Evolutionary conservation across 2,329 filamentous ascomycete genomes (phyloP).

Genomic region (Peltaster fructicola): DNA sequence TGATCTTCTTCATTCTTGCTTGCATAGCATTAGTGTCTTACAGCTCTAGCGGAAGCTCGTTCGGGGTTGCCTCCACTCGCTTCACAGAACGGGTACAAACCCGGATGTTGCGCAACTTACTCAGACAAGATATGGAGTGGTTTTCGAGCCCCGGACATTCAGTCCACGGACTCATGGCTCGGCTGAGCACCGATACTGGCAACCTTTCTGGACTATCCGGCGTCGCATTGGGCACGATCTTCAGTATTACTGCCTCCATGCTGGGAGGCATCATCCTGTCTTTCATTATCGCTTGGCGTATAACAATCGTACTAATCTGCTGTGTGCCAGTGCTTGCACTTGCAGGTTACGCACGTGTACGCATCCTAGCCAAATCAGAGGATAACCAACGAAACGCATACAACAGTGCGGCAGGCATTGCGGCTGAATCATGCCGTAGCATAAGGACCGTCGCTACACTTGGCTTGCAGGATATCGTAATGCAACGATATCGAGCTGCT

Average conservation of each 20-base stretch:
- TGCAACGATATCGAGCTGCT: conserved; percentile 20
- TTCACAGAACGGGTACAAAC: conserved; percentile 27
- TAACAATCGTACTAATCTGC: conserved; percentile 31
- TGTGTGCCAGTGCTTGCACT: conserved; percentile 29
- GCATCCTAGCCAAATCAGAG: conserved; percentile 39
- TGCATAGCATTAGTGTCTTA: conserved; percentile 31
- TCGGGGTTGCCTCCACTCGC: conserved; percentile 30
- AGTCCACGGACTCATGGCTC: conserved; percentile 27
- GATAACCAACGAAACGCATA: conserved; percentile 47
- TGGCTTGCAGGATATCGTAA: conserved; percentile 23
- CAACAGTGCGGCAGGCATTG: conserved; percentile 43
- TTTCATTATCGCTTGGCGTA: conserved; percentile 32
- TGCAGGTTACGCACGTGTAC: conserved; percentile 28
- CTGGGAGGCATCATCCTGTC: conserved; percentile 30
- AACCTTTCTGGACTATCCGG: conserved; percentile 31
- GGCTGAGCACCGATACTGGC: conserved; percentile 30
- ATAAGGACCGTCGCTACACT: conserved; percentile 41
- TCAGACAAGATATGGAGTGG: conserved; percentile 38
- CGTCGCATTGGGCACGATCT: conserved; percentile 32
- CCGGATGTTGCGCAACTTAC: conserved; percentile 31
- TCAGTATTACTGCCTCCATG: conserved; percentile 30
- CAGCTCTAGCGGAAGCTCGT: conserved; percentile 26
- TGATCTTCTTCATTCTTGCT: conserved; percentile 37
- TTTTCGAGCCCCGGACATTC: conserved; percentile 27
- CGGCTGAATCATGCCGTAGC: conserved; percentile 47